Evolutionary conservation across 768 basidiomycete genomes (phyloP).

Genomic region (Suillus bovinus): DNA sequence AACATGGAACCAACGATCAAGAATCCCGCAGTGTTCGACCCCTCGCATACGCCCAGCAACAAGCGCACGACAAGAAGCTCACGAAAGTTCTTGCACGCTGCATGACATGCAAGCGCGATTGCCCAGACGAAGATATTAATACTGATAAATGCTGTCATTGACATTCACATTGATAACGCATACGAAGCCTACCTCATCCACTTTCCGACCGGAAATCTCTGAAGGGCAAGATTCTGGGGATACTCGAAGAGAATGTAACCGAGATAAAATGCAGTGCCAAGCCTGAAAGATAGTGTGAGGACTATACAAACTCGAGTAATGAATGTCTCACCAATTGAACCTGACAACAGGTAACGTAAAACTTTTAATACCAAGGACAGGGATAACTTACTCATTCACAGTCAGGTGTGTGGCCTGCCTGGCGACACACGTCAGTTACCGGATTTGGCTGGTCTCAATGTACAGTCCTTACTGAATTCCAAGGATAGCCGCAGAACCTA

Average conservation of each 20-base stretch:
- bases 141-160: not conserved
- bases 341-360: conserved; percentile 27
- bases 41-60: not conserved
- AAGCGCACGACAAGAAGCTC: not conserved
- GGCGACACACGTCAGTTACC: conserved; percentile 2
- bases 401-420: conserved; percentile 59
- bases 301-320: not conserved
- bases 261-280: not conserved
- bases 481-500: conserved; percentile 61
- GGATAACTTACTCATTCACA: conserved; percentile 51
- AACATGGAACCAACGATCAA: not conserved
- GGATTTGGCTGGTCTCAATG: not conserved
- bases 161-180: not conserved
- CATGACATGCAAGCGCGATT: not conserved
- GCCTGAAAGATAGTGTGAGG: not conserved
- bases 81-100: not conserved
- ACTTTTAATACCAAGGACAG: not conserved
- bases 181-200: not conserved
- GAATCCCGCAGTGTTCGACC: not conserved
- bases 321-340: conserved; percentile 53
- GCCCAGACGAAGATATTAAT: not conserved
- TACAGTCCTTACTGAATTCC: conserved; percentile 51
- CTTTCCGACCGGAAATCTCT: not conserved
- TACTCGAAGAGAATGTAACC: not conserved
- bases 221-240: not conserved